Percentiles rank a stretch among this genome's conserved stretches.
Conservation (phyloP, 148 eudicot genomes). For the Vaccinium macrocarpon region DNA sequence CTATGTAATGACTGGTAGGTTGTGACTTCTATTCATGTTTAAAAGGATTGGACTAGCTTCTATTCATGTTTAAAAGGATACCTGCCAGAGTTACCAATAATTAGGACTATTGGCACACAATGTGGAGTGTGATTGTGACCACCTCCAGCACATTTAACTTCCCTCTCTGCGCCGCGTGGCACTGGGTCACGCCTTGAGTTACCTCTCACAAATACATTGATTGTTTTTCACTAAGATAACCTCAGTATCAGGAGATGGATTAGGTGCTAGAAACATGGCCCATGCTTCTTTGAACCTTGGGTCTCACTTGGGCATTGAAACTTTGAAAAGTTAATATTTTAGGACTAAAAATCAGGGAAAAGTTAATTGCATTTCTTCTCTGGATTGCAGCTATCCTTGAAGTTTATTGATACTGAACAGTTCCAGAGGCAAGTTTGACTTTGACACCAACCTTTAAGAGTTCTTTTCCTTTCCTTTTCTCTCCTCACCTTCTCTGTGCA, state of each 20-base stretch:
- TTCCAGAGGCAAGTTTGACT: slow-evolving; percentile 62
- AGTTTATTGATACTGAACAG: slow-evolving; percentile 66
- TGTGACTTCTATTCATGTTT: neutral
- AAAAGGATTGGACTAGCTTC: no score
- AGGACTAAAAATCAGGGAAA: no score
- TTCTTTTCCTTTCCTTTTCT: neutral
- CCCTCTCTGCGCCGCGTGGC: neutral
- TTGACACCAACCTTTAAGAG: neutral
- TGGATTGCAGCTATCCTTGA: slow-evolving; percentile 51
- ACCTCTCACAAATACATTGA: neutral
- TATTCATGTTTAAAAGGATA: no score
- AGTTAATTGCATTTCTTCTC: neutral
- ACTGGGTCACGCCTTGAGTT: neutral
- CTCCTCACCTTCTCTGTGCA: neutral
- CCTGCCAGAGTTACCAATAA: neutral
- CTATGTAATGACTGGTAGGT: neutral
- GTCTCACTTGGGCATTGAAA: neutral
- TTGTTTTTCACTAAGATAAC: neutral
- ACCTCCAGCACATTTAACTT: neutral
- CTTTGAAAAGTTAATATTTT: neutral
- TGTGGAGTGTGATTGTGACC: neutral
- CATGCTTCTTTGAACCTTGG: neutral
- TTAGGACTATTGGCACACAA: neutral
- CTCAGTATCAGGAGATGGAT: neutral
- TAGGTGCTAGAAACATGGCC: neutral